phyloP scores from a whole-genome alignment of 140 eudicot genomes.

The Ambrosia hybrid region DNA sequence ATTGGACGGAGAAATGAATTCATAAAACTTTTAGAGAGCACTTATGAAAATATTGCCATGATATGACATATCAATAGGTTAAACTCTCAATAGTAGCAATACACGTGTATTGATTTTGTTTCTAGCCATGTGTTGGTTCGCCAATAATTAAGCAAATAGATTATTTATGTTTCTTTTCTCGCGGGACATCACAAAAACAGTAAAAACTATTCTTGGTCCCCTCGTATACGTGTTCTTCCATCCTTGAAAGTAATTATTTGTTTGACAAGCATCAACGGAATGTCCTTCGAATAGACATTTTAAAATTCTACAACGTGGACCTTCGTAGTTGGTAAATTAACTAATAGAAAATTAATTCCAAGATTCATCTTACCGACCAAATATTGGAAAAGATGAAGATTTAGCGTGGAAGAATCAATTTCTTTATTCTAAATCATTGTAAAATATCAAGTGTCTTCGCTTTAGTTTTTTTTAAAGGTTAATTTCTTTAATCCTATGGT shows the following conservation, averaged over 20 bases:
- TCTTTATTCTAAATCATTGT: neutral
- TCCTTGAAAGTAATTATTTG: neutral
- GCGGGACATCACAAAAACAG: conserved; percentile 6
- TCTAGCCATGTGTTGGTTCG: neutral
- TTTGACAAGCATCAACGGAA: neutral
- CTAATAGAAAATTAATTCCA: conserved; percentile 10
- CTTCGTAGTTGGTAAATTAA: neutral
- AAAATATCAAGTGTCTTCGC: neutral
- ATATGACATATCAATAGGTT: too few relatives aligned
- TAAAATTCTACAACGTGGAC: conserved; percentile 14
- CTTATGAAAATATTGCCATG: too few relatives aligned
- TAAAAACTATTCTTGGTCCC: conserved; percentile 6
- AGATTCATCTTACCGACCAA: conserved; percentile 35
- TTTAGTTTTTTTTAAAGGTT: too few relatives aligned
- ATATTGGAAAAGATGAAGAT: conserved; percentile 13
- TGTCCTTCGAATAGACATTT: conserved; percentile 1
- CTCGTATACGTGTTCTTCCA: conserved; percentile 17
- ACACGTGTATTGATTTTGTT: neutral
- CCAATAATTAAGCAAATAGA: neutral
- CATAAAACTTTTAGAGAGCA: too few relatives aligned
- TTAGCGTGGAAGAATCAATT: conserved; percentile 15
- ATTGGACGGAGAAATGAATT: too few relatives aligned
- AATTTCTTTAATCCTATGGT: too few relatives aligned
- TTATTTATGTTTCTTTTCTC: neutral
- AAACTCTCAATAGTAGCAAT: neutral